These are phyloP conservation scores for Cryoendolithus antarcticus DNA, from an alignment of 2,329 filamentous ascomycete genomes.

Conservation along the genomic window DNA sequence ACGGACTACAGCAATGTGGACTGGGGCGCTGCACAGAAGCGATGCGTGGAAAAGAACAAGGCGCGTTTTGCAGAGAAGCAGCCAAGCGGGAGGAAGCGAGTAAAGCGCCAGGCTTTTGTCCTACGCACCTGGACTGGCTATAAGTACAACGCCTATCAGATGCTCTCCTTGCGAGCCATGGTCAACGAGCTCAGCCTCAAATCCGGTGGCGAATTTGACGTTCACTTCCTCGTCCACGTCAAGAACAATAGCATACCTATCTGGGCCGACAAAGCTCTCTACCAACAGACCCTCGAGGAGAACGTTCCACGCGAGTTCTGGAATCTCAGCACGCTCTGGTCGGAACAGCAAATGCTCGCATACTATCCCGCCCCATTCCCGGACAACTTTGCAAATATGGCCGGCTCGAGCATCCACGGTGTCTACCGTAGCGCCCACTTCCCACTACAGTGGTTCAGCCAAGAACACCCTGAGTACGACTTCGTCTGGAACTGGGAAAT, in stretches of 20 bases:
- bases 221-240: slow-evolving; percentile 75
- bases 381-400: slow-evolving; percentile 55
- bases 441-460: slow-evolving; percentile 39
- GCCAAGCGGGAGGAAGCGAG: slow-evolving; percentile 23
- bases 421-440: slow-evolving; percentile 60
- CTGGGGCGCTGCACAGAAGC: slow-evolving; percentile 37
- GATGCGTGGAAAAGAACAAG: slow-evolving; percentile 38
- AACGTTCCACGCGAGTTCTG: slow-evolving; percentile 73
- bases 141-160: slow-evolving; percentile 63
- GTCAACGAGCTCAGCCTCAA: slow-evolving; percentile 70
- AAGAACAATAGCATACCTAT: slow-evolving; percentile 65
- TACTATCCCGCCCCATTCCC: slow-evolving; percentile 82
- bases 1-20: slow-evolving; percentile 36
- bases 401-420: slow-evolving; percentile 60
- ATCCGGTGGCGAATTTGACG: slow-evolving; percentile 75
- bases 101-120: slow-evolving; percentile 64
- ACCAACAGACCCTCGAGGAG: slow-evolving; percentile 53
- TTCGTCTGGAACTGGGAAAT: slow-evolving; percentile 80
- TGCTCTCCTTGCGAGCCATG: slow-evolving; percentile 69
- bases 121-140: slow-evolving; percentile 77
- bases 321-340: slow-evolving; percentile 84
- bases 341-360: slow-evolving; percentile 80
- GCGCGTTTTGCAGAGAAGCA: slow-evolving; percentile 29
- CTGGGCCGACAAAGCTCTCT: slow-evolving; percentile 62
- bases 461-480: slow-evolving; percentile 39